Evolutionary conservation across 768 basidiomycete species (phyloP), one percentile per base, ranked within the genome.

Genomic region (Termitomyces sp.): DNA sequence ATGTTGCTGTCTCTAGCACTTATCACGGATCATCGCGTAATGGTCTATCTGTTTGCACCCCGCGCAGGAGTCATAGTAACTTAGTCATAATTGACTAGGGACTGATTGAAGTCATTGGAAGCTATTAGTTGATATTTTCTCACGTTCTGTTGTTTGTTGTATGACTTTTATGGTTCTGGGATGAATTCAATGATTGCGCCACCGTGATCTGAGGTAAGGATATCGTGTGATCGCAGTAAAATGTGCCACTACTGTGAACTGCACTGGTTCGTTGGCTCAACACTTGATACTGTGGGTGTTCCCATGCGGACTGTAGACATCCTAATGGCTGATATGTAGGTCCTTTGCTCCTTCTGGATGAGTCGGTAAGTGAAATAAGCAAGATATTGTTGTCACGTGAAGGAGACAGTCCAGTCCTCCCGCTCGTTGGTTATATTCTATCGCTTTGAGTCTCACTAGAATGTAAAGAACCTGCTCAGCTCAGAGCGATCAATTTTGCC

Each of bases 1-100:
- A 4, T 62, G 60, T 48, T 62, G 57, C 40, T 62, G 57, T 41
- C 50, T 37, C 3, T 57, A 40, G 23, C 5, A 7, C 14, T 9
- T 23, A 26, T 45, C 17, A 26, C 4, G 23, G 14, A 1, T 17
- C 4, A 9, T n/a, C 17, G 6, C 0, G 6, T 30, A 51, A 26
- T 40, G 8, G 17, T n/a, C 11, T 35, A 40, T 26, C 37, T 35
- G 9, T 28, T 26, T 1, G 30, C 48, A 35, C n/a, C 21, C 23
- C 21, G 38, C 37, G 26, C 21, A 33, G 31, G 9, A 28, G 17
- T 26, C 23, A 28, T 28, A 23, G 30, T 30, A 30, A 30, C 30
- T 30, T 30, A 30, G 30, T 30, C 30, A 30, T 30, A 8, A 30
- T 8, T 30, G 30, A 30, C 30, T 30, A 30, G 30, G 4, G 30